A percentile compares a stretch with the other conserved stretches of the same genome.
These are phyloP conservation scores for Chenopodium album DNA, from an alignment of 148 eudicot genomes.

Conservation along the genomic window DNA sequence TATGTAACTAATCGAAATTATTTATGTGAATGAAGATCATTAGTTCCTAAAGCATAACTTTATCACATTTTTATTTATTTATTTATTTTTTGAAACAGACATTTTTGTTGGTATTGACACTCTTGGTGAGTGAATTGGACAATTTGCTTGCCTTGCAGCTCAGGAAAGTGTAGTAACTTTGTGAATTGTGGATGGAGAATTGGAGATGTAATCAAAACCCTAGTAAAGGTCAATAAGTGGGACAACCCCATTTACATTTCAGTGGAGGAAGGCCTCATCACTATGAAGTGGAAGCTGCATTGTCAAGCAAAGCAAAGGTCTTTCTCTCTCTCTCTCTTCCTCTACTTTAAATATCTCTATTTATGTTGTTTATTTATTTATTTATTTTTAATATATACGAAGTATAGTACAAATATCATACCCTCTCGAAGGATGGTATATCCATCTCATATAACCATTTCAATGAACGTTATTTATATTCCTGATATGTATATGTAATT, in stretches of 20 bases:
- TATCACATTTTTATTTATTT: neutral
- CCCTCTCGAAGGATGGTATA: neutral
- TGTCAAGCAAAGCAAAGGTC: conserved; percentile 59
- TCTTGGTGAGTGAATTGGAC: neutral
- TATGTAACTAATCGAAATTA: conserved; percentile 6
- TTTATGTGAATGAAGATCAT: conserved; percentile 14
- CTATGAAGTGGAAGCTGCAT: conserved; percentile 54
- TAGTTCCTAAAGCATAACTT: neutral
- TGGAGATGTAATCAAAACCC: conserved; percentile 9
- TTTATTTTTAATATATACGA: no score
- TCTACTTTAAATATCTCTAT: conserved; percentile 30
- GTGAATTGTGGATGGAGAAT: neutral
- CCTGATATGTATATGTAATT: no score
- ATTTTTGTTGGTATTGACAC: neutral
- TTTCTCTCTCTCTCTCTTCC: conserved; percentile 9
- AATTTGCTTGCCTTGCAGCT: conserved; percentile 22
- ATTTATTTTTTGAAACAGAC: neutral
- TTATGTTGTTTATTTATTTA: neutral
- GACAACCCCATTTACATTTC: conserved; percentile 30
- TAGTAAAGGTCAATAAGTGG: conserved; percentile 29
- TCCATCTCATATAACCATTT: no score
- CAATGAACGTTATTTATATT: no score
- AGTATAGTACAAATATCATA: neutral
- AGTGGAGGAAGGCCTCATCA: conserved; percentile 43
- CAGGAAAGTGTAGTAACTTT: neutral